These are phyloP conservation scores for Thozetella sp. DNA, from an alignment of 495 filamentous ascomycete species.

Conservation along the genomic window DNA sequence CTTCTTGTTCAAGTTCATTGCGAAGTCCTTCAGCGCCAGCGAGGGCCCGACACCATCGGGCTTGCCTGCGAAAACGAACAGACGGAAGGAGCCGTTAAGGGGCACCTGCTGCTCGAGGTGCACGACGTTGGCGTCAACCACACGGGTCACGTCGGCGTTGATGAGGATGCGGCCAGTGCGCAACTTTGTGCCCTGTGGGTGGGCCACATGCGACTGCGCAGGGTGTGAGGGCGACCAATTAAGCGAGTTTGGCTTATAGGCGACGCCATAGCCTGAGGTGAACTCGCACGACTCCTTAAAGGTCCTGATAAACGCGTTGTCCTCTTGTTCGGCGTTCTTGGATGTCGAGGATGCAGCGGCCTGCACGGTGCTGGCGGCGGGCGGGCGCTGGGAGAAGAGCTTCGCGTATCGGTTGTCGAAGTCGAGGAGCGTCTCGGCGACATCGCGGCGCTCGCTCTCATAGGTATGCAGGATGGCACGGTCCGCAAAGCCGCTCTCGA, in stretches of 20 bases:
- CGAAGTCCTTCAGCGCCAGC: constrained; percentile 67
- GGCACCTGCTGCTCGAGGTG: constrained; percentile 89
- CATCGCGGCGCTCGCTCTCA: constrained; percentile 65
- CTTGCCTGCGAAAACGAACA: constrained; percentile 81
- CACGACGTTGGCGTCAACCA: constrained; percentile 83
- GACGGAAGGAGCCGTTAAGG: constrained; percentile 81
- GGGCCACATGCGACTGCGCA: constrained; percentile 69
- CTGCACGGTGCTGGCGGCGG: constrained; percentile 48
- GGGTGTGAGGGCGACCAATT: constrained; percentile 70
- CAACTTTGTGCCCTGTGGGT: constrained; percentile 61
- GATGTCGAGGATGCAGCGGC: constrained; percentile 32
- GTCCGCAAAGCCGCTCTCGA: constrained; percentile 63
- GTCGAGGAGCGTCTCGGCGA: constrained; percentile 70
- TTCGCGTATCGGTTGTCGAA: constrained; percentile 76
- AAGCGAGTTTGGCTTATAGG: constrained; percentile 62
- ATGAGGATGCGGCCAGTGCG: constrained; percentile 71
- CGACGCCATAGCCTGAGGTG: constrained; percentile 70
- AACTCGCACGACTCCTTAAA: constrained; percentile 75
- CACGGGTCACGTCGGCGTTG: constrained; percentile 77
- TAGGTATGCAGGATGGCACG: constrained; percentile 70
- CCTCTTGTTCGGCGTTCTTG: constrained; percentile 28
- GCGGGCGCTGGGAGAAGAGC: constrained; percentile 63
- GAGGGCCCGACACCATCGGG: constrained; percentile 52
- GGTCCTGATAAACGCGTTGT: constrained; percentile 73
- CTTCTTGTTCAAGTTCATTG: constrained; percentile 61